These are phyloP conservation scores for Exserohilum turcica DNA, from an alignment of 2,329 filamentous ascomycete species.

Conservation along the genomic window DNA sequence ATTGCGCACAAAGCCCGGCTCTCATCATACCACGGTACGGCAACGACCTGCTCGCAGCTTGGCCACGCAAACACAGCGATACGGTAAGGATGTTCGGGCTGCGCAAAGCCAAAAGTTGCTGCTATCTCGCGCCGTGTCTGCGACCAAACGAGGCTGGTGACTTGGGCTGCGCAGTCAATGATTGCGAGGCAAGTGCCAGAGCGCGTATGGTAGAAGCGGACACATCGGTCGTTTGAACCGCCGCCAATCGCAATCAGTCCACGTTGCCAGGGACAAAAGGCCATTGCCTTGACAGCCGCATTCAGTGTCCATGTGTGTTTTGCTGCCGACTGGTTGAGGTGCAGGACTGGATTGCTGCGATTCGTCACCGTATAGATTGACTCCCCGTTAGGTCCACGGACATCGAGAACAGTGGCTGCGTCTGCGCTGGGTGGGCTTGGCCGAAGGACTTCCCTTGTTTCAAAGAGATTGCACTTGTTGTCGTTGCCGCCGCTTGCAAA, in stretches of 20 bases:
- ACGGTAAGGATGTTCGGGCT: conserved; percentile 85
- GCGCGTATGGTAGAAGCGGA: conserved; percentile 90
- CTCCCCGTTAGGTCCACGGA: conserved; percentile 36
- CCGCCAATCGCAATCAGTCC: conserved; percentile 88
- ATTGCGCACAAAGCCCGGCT: conserved; percentile 87
- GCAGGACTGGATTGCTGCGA: conserved; percentile 44
- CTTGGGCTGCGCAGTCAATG: conserved; percentile 90
- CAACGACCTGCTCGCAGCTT: conserved; percentile 81
- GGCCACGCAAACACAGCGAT: conserved; percentile 97
- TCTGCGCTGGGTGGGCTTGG: conserved; percentile 10
- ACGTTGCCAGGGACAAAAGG: conserved; percentile 93
- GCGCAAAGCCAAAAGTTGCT: conserved; percentile 91
- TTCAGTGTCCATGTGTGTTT: conserved; percentile 77
- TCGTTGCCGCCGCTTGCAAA: conserved; percentile 94
- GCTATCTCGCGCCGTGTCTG: conserved; percentile 83
- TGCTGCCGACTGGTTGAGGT: conserved; percentile 62
- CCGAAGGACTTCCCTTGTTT: conserved; percentile 64
- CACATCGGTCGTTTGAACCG: conserved; percentile 91
- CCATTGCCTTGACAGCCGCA: conserved; percentile 93
- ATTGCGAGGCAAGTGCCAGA: conserved; percentile 85
- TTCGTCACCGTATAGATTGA: conserved; percentile 43
- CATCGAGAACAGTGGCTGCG: conserved; percentile 24
- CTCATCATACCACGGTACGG: conserved; percentile 81
- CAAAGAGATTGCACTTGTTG: conserved; percentile 83
- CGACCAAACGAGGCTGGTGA: conserved; percentile 92